Evolutionary conservation across 768 basidiomycete genomes (phyloP).

Genomic region (Suillus placidus): DNA sequence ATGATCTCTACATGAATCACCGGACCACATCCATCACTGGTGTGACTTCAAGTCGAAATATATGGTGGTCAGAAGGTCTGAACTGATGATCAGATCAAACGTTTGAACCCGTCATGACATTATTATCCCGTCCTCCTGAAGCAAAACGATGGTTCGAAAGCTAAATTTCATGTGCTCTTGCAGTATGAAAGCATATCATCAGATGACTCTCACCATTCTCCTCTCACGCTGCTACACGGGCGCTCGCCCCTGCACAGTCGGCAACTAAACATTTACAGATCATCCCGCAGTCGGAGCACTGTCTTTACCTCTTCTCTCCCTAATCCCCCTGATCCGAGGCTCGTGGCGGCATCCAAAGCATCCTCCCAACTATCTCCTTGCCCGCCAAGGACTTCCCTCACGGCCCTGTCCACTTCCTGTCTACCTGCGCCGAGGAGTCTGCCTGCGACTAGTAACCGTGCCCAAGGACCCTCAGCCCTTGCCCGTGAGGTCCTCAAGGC

Average conservation of each 20-base stretch:
- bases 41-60: background rate
- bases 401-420: slow-evolving; percentile 35
- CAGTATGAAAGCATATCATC: background rate
- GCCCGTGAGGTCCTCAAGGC: slow-evolving; percentile 51
- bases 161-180: background rate
- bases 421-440: slow-evolving; percentile 63
- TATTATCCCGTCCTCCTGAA: background rate
- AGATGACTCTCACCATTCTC: background rate
- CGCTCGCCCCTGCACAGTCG: background rate
- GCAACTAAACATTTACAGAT: slow-evolving; percentile 31
- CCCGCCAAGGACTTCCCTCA: slow-evolving; percentile 21
- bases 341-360: slow-evolving; percentile 44
- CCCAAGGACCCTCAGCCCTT: slow-evolving; percentile 78
- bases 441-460: slow-evolving; percentile 67
- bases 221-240: slow-evolving; percentile 2
- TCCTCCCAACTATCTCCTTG: slow-evolving; percentile 53
- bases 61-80: background rate
- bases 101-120: background rate
- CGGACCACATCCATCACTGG: background rate
- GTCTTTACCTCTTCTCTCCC: slow-evolving; percentile 60
- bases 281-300: slow-evolving; percentile 51
- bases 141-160: background rate
- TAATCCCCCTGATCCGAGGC: slow-evolving; percentile 64
- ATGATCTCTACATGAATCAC: background rate
- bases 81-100: too few species aligned